Base-by-base conservation (phyloP, 2,329 filamentous ascomycete species). In the Metarhizium album region DNA sequence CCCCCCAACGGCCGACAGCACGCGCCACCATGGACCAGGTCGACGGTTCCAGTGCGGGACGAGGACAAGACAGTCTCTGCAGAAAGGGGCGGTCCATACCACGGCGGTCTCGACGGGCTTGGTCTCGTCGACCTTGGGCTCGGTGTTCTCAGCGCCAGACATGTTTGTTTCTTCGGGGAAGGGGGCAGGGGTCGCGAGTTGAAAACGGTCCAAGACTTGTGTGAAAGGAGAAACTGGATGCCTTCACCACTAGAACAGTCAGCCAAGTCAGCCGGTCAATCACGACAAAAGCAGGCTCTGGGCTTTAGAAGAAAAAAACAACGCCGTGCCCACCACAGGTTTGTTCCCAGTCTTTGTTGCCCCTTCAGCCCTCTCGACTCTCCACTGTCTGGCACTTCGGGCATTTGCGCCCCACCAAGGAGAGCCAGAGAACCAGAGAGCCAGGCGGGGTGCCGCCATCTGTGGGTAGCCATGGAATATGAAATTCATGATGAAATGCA, bases 81-180 rank as follows among this genome's bases (percentile, higher is more conserved):
- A 47, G 7, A 13, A 38, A 31, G 24, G n/a, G 24, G 37, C 38
- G 23, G 13, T 53, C 47, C 55, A 53, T 62, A 63, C 61, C 60
- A 62, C 57, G 52, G 56, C 53, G 55, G 58, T 57, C 57, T 60
- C 62, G 50, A 58, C 53, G 31, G 52, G 40, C 52, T 54, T 51
- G 47, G 70, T 70, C 70, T 71, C 72, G 61, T 72, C 72, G 65
- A 73, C 72, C 75, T 79, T 79, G 61, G 75, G 71, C 60, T 80
- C 76, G 59, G 72, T 72, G 58, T 69, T 70, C 59, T 76, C 73
- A 57, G 69, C 63, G 54, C 71, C 64, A 67, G 70, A 75, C 74
- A 77, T 77, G 45, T 63, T 73, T 58, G 14, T 24, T 43, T n/a
- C 22, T 43, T 22, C n/a, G n/a, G n/a, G n/a, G 16, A 11, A 8